phyloP scores from a whole-genome alignment of 768 basidiomycete genomes.

The Suillus variegatus region DNA sequence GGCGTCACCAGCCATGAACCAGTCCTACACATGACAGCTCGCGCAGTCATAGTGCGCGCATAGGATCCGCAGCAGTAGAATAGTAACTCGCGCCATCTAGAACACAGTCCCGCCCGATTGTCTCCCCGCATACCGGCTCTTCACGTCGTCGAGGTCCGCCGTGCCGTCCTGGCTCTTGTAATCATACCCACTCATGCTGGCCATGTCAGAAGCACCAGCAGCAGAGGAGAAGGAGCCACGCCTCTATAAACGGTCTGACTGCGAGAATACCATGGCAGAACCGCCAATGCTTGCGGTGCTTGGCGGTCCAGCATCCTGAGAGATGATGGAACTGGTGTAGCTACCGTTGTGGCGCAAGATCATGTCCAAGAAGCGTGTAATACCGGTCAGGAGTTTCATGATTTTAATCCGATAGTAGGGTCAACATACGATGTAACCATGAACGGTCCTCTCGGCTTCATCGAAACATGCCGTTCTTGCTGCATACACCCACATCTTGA shows the following conservation, averaged over 20 bases:
- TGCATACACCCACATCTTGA: not conserved
- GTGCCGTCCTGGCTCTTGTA: constrained; percentile 91
- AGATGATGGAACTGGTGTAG: constrained; percentile 91
- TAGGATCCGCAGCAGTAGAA: no score
- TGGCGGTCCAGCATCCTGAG: constrained; percentile 80
- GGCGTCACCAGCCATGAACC: no score
- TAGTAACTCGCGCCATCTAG: no score
- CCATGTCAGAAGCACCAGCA: no score
- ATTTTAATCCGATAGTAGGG: constrained; percentile 5
- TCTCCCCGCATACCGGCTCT: no score
- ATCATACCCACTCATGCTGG: constrained; percentile 73
- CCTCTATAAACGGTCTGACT: no score
- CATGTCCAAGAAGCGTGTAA: constrained; percentile 97
- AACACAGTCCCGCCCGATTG: no score
- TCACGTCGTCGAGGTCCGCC: constrained; percentile 56
- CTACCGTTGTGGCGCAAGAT: constrained; percentile 59
- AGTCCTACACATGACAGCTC: no score
- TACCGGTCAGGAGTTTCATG: constrained; percentile 53
- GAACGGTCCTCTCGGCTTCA: constrained; percentile 84
- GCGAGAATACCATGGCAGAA: no score
- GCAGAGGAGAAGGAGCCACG: no score
- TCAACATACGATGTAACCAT: constrained; percentile 87
- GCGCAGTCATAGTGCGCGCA: no score
- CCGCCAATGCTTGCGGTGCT: constrained; percentile 58
- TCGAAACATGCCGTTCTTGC: not conserved